Base-by-base conservation (phyloP, 495 filamentous ascomycete genomes). In the Achaetomiella virescens region DNA sequence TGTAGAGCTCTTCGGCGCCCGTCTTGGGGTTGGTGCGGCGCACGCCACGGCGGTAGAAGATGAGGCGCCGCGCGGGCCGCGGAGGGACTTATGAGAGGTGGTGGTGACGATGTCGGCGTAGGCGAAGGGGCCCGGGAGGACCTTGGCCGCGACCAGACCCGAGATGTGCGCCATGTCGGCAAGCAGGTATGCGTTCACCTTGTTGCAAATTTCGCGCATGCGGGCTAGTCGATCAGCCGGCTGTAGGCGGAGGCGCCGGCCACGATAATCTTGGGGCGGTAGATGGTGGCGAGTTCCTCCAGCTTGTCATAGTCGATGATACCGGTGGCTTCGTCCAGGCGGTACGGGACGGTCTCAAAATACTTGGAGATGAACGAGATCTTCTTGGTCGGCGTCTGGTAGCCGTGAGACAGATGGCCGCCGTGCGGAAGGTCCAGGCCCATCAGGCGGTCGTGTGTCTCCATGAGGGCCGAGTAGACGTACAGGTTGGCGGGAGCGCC, bases 81-180 rank as follows among this genome's bases (percentile, higher is more conserved):
- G 89, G 21, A 98, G 80, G 36, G 89, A 95, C 76, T 98, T 98
- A 81, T 98, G 93, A 40, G 87, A 95, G 40, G 93, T 98, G n/a
- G 93, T 98, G 37, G 93, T 97, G 55, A 98, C 95, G 45, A 98
- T 84, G 66, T 98, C 93, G 42, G 89, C 87, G 74, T 90, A 81
- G 40, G 73, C 74, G 70, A 98, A 98, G n/a, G 93, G 93, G 40
- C 85, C 85, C 12, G 88, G 88, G 54, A 96, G 81, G 31, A 96
- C 95, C 61, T 86, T 87, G 43, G 89, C 95, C 14, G 93, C 95
- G 35, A 98, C 84, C 41, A 97, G 77, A 54, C 93, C 93, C 20
- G 91, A 96, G 59, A 98, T 95, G 63, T 98, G 93, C n/a, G 93
- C 93, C 84, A 98, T 97, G 66, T 98, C 93, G 54, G 88, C 84